phyloP scores from a whole-genome alignment of 495 filamentous ascomycete genomes.

The Penicillium subrubescens region DNA sequence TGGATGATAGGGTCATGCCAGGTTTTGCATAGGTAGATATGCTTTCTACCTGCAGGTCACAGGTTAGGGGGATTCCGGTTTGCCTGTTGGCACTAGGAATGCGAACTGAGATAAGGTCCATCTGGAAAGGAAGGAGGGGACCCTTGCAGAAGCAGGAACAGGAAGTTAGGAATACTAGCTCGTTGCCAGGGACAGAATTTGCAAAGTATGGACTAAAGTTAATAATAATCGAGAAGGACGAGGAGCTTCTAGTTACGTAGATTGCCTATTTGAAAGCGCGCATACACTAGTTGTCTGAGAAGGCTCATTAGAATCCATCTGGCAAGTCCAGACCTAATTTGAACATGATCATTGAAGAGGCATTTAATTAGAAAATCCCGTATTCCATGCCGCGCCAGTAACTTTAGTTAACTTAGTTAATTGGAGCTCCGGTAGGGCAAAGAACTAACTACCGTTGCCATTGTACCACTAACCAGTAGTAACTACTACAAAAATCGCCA shows the following conservation, averaged over 20 bases:
- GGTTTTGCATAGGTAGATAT: neutral
- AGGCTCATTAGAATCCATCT: neutral
- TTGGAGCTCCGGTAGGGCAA: neutral
- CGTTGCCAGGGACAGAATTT: neutral
- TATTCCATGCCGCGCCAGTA: neutral
- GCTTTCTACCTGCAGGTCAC: neutral
- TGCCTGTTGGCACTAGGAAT: neutral
- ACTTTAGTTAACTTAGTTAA: neutral
- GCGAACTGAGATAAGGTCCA: neutral
- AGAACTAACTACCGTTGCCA: neutral
- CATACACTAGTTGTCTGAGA: too few relatives aligned
- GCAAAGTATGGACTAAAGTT: neutral
- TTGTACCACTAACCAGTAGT: neutral
- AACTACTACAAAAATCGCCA: neutral
- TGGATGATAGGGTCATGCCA: neutral
- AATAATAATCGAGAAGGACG: neutral
- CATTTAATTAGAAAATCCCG: neutral
- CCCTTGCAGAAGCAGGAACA: neutral
- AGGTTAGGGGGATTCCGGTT: neutral
- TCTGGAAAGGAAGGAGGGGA: neutral
- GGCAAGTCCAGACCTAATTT: neutral
- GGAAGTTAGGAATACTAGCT: neutral
- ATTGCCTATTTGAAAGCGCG: neutral
- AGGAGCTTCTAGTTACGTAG: neutral
- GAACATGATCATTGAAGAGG: neutral